These are phyloP conservation scores for Aspergillus transmontanensis DNA, from an alignment of 2,329 filamentous ascomycete genomes.

Conservation along the genomic window DNA sequence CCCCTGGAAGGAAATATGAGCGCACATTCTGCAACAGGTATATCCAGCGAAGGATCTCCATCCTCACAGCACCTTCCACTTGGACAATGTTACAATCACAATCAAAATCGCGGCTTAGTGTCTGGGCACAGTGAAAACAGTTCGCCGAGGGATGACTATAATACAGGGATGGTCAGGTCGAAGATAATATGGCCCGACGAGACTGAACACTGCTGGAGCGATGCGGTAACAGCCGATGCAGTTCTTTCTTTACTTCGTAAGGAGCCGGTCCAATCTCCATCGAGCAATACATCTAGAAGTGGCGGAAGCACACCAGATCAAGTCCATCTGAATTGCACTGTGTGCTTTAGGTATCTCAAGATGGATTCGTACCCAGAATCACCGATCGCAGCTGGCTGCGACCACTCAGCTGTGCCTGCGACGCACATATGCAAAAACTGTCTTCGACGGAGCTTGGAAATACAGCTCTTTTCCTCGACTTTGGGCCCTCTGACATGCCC, in stretches of 20 bases:
- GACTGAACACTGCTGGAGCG: constrained; percentile 18
- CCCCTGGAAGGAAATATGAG: background rate
- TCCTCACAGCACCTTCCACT: background rate
- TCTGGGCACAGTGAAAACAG: background rate
- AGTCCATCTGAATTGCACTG: constrained; percentile 10
- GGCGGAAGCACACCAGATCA: background rate
- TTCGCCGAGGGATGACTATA: background rate
- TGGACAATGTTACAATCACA: background rate
- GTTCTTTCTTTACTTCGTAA: constrained; percentile 22
- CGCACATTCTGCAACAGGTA: background rate
- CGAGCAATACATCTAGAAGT: background rate
- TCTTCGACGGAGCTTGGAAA: constrained; percentile 19
- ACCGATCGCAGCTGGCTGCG: constrained; percentile 17
- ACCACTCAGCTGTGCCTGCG: constrained; percentile 15
- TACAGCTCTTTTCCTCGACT: constrained; percentile 15
- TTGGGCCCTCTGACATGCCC: constrained; percentile 14
- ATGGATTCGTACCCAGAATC: constrained; percentile 13
- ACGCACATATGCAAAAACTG: constrained; percentile 18
- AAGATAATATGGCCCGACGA: background rate
- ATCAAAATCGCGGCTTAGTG: background rate
- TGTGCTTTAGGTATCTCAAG: constrained; percentile 16
- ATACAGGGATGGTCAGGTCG: background rate
- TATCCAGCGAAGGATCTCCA: background rate
- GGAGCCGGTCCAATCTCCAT: constrained; percentile 12
- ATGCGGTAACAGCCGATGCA: constrained; percentile 19